Conservation (phyloP, 208 protist species). For the Porcisia hertigi region DNA sequence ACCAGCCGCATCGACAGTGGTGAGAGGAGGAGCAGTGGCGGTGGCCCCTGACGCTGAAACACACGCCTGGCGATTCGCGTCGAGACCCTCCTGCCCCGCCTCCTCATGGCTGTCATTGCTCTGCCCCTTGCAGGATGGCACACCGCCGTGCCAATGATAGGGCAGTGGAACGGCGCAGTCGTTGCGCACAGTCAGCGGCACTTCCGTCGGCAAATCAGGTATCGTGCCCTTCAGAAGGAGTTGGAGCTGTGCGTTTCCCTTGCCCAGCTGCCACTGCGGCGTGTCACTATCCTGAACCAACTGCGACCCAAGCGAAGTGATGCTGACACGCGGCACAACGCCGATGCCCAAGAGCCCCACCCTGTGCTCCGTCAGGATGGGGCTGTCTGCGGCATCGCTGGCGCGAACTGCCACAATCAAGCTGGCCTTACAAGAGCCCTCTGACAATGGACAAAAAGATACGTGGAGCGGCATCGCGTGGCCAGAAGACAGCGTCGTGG, state of each 20-base stretch:
- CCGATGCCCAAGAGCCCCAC: slow-evolving; percentile 59
- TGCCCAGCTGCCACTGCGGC: slow-evolving; percentile 39
- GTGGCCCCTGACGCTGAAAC: neutral
- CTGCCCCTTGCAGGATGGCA: slow-evolving; percentile 6
- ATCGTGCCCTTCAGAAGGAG: slow-evolving; percentile 64
- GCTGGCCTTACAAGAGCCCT: slow-evolving; percentile 49
- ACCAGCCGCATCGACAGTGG: slow-evolving; percentile 11
- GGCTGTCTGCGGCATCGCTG: slow-evolving; percentile 23
- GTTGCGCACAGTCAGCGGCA: slow-evolving; percentile 67
- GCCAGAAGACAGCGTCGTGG: slow-evolving; percentile 38
- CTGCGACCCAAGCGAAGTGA: slow-evolving; percentile 55
- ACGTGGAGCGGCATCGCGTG: slow-evolving; percentile 48
- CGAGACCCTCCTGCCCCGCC: neutral
- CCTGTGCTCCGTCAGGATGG: slow-evolving; percentile 55
- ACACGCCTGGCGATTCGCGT: neutral
- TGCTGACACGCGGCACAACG: slow-evolving; percentile 66
- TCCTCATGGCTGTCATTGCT: neutral
- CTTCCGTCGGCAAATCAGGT: slow-evolving; percentile 47
- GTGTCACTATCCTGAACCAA: slow-evolving; percentile 34
- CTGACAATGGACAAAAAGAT: slow-evolving; percentile 62
- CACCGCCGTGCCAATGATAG: slow-evolving; percentile 60
- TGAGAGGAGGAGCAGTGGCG: neutral
- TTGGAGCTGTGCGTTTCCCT: slow-evolving; percentile 35
- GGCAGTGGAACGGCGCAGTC: slow-evolving; percentile 57
- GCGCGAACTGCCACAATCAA: slow-evolving; percentile 58